A percentile compares a stretch with the other conserved stretches of the same genome.
Evolutionary conservation across 371 early-diverging fungal genomes (phyloP).

Genomic region (Apophysomyces variabilis): DNA sequence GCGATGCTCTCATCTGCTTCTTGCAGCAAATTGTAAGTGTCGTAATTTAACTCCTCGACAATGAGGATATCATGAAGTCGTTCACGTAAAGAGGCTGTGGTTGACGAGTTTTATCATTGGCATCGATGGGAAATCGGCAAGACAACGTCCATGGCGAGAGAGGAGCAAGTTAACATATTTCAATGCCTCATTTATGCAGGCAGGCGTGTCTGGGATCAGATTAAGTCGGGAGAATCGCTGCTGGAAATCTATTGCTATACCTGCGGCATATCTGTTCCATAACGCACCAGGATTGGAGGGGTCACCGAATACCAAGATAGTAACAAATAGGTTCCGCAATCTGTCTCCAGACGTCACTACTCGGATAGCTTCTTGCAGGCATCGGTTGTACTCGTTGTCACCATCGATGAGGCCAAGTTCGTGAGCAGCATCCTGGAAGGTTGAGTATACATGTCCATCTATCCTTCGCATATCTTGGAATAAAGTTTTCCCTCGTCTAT

Average conservation of each 20-base stretch:
- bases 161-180: slow-evolving; percentile 11
- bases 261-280: not conserved
- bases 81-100: not conserved
- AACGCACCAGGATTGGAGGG: slow-evolving; percentile 12
- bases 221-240: not conserved
- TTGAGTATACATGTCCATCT: not conserved
- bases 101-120: not conserved
- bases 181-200: slow-evolving; percentile 8
- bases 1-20: not conserved
- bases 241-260: slow-evolving; percentile 12
- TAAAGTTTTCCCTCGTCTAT: slow-evolving; percentile 14
- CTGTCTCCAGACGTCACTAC: slow-evolving; percentile 3
- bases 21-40: not conserved
- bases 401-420: not conserved
- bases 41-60: not conserved
- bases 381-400: slow-evolving; percentile 8
- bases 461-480: slow-evolving; percentile 13
- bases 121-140: not conserved
- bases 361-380: slow-evolving; percentile 8
- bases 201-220: not conserved
- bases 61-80: not conserved
- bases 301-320: slow-evolving; percentile 9
- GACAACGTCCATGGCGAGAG: not conserved
- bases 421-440: slow-evolving; percentile 13
- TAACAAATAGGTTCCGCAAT: slow-evolving; percentile 9